Evolutionary conservation across 2,329 filamentous ascomycete species (phyloP).

Genomic region (Incumbomyces delicatus): DNA sequence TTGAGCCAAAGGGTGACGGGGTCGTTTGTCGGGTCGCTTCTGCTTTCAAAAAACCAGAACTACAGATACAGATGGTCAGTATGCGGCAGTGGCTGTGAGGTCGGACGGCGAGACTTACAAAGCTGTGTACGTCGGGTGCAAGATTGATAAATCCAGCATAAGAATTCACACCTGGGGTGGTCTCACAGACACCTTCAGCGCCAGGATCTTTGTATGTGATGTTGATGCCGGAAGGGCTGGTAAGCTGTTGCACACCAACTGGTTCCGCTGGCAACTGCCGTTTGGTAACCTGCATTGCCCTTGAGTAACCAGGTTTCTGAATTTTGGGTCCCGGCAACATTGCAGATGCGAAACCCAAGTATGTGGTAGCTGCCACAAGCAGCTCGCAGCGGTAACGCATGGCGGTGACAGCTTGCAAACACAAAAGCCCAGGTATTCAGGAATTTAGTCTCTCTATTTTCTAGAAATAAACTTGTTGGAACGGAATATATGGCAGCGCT

Average conservation of each 20-base stretch:
- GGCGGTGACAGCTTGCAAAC: background rate
- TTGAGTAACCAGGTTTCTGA: slow-evolving; percentile 12
- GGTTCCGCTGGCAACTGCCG: slow-evolving; percentile 30
- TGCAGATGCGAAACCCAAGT: background rate
- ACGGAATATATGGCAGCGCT: background rate
- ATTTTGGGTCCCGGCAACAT: slow-evolving; percentile 11
- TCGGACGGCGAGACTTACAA: slow-evolving; percentile 1
- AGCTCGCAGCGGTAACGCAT: background rate
- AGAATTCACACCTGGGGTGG: slow-evolving; percentile 46
- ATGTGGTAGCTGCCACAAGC: slow-evolving; percentile 1
- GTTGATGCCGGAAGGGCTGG: slow-evolving; percentile 36
- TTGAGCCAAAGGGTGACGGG: slow-evolving; percentile 36
- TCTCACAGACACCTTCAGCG: slow-evolving; percentile 42
- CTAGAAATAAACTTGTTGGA: background rate
- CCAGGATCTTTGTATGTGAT: slow-evolving; percentile 52
- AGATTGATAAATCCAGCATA: slow-evolving; percentile 49
- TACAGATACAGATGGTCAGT: slow-evolving; percentile 19
- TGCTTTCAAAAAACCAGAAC: slow-evolving; percentile 49
- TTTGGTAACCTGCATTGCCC: slow-evolving; percentile 15
- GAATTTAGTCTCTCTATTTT: too few relatives aligned
- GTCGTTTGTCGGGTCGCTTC: slow-evolving; percentile 39
- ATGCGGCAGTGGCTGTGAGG: too few relatives aligned
- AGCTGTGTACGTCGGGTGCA: slow-evolving; percentile 42
- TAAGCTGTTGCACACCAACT: slow-evolving; percentile 29
- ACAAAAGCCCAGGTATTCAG: too few relatives aligned